phyloP scores from a whole-genome alignment of 2,329 filamentous ascomycete species.

The Xylariaceae sp. region DNA sequence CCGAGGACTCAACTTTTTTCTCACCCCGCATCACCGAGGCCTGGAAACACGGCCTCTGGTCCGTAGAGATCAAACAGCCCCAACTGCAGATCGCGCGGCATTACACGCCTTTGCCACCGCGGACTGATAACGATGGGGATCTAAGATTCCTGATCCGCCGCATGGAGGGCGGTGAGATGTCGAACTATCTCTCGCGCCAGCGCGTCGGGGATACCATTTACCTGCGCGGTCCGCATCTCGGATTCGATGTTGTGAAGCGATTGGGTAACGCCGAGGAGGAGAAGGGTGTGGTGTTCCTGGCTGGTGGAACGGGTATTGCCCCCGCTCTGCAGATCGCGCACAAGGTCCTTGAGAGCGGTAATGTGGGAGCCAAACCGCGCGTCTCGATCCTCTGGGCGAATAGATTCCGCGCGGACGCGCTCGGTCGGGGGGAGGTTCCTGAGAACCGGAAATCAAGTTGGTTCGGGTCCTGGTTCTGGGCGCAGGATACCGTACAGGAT shows the following conservation, averaged over 20 bases:
- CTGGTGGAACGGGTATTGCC: conserved; percentile 87
- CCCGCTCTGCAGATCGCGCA: conserved; percentile 78
- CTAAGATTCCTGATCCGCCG: conserved; percentile 74
- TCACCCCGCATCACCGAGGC: conserved; percentile 33
- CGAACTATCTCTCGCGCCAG: conserved; percentile 68
- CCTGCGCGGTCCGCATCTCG: conserved; percentile 71
- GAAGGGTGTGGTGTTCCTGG: conserved; percentile 71
- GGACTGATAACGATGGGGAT: conserved; percentile 31
- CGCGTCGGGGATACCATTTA: conserved; percentile 60
- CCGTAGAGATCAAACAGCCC: conserved; percentile 89
- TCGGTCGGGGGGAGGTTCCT: conserved; percentile 40
- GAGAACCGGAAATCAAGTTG: neutral
- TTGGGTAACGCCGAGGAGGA: conserved; percentile 27
- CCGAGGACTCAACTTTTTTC: neutral
- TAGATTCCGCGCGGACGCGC: conserved; percentile 59
- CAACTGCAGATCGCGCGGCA: conserved; percentile 85
- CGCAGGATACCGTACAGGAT: conserved; percentile 24
- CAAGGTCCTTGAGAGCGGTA: conserved; percentile 48
- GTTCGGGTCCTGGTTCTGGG: conserved; percentile 17
- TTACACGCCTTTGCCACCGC: conserved; percentile 79
- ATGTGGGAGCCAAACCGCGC: conserved; percentile 15
- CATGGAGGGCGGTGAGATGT: conserved; percentile 78
- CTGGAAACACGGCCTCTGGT: conserved; percentile 69
- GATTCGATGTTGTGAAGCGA: conserved; percentile 48
- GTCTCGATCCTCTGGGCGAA: conserved; percentile 83